Percentiles rank a stretch among this genome's conserved stretches.
Conservation (phyloP, 345 rosid genomes). For the Pistacia integerrima region DNA sequence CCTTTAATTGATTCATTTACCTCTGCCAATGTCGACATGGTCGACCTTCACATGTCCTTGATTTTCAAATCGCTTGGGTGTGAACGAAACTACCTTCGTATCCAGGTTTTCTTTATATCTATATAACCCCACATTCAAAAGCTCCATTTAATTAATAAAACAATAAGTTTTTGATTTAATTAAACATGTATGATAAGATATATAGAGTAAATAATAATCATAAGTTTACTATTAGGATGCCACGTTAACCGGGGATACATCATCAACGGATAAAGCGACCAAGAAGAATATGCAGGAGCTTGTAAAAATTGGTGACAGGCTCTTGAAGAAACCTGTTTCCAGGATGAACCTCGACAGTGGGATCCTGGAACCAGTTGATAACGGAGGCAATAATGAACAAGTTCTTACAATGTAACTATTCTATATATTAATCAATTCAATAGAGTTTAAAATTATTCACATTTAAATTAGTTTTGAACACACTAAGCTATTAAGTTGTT, state of each 20-base stretch:
- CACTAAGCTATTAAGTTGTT: background rate
- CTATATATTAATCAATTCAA: background rate
- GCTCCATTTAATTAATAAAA: background rate
- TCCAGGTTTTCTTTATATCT: slow-evolving; percentile 19
- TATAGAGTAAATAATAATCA: background rate
- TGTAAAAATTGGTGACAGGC: background rate
- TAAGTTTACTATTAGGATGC: background rate
- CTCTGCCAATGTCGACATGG: slow-evolving; percentile 34
- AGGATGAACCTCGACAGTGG: slow-evolving; percentile 11
- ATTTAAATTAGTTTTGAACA: too few species aligned
- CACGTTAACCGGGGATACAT: slow-evolving; percentile 14
- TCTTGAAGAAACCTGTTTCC: slow-evolving; percentile 21
- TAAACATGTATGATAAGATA: background rate
- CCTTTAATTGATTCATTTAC: slow-evolving; percentile 29
- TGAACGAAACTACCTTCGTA: slow-evolving; percentile 32
- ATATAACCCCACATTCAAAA: background rate
- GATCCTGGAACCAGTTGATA: slow-evolving; percentile 21
- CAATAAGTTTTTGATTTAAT: background rate
- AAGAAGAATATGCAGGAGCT: slow-evolving; percentile 14
- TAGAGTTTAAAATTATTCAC: background rate
- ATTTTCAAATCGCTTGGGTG: slow-evolving; percentile 29
- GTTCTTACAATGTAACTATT: slow-evolving; percentile 8
- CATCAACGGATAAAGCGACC: slow-evolving; percentile 22
- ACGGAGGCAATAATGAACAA: slow-evolving; percentile 26
- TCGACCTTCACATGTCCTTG: slow-evolving; percentile 27